These are phyloP conservation scores for Leccinum imitatum DNA, from an alignment of 768 basidiomycete genomes.

Conservation along the genomic window DNA sequence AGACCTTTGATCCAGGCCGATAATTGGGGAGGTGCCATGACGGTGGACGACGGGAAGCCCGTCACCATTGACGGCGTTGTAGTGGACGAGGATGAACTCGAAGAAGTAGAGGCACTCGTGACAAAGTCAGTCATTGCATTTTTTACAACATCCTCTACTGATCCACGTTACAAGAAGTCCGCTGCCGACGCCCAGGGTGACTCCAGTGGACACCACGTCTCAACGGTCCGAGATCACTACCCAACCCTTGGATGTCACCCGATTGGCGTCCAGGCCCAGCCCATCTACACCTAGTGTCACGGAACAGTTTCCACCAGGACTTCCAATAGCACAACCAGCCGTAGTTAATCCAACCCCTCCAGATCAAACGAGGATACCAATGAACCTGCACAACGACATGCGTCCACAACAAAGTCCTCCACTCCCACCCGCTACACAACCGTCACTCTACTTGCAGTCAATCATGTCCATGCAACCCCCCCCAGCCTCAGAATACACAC, in stretches of 20 bases:
- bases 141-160: slow-evolving; percentile 12
- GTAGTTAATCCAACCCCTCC: neutral
- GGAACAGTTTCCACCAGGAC: neutral
- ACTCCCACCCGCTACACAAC: slow-evolving; percentile 8
- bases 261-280: slow-evolving; percentile 2
- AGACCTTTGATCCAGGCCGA: slow-evolving; percentile 47
- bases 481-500: slow-evolving; percentile 20
- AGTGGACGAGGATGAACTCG: slow-evolving; percentile 37
- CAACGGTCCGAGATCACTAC: slow-evolving; percentile 9
- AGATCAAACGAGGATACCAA: slow-evolving; percentile 5
- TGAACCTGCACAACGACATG: neutral
- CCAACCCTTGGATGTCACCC: neutral
- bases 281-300: neutral
- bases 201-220: slow-evolving; percentile 41
- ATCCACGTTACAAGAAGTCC: slow-evolving; percentile 47
- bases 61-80: slow-evolving; percentile 34
- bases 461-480: slow-evolving; percentile 11
- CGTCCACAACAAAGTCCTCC: slow-evolving; percentile 6
- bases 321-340: neutral
- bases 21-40: slow-evolving; percentile 47
- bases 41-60: slow-evolving; percentile 34
- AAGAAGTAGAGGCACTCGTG: slow-evolving; percentile 37
- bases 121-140: slow-evolving; percentile 43
- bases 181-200: slow-evolving; percentile 60
- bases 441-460: slow-evolving; percentile 12